Percentiles rank a stretch among this genome's conserved stretches.
phyloP scores from a whole-genome alignment of 371 early-diverging fungal species.

The Zychaea mexicana region DNA sequence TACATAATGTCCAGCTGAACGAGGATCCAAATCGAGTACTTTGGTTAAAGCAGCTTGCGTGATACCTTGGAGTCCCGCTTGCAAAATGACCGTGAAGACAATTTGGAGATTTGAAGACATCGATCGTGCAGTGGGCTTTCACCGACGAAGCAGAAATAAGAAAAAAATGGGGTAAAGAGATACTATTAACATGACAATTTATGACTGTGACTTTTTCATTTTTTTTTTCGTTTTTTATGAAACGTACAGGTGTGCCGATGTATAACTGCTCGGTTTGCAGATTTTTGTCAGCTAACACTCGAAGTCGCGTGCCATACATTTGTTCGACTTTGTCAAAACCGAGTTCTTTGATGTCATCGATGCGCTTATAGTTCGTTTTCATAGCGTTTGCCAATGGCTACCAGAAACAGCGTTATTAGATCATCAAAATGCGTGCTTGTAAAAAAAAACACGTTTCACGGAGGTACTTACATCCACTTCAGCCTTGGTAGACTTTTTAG shows the following conservation, averaged over 20 bases:
- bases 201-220: no score
- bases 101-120: conserved; percentile 23
- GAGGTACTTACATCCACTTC: conserved; percentile 1
- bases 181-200: no score
- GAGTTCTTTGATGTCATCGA: conserved; percentile 13
- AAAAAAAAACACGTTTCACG: not conserved
- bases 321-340: conserved; percentile 22
- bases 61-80: conserved; percentile 24
- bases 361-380: conserved; percentile 5
- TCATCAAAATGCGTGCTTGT: not conserved
- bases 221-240: not conserved
- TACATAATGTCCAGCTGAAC: conserved; percentile 47
- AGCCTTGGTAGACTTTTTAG: not conserved
- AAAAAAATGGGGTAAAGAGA: not conserved
- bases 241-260: conserved; percentile 33
- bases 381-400: not conserved
- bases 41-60: conserved; percentile 37
- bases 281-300: conserved; percentile 22
- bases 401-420: not conserved
- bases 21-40: conserved; percentile 23
- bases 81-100: conserved; percentile 27
- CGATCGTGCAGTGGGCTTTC: conserved; percentile 12
- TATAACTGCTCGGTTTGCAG: conserved; percentile 37
- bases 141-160: no score
- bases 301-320: conserved; percentile 26